These are phyloP conservation scores for Phytopythium chamaehyphon DNA, from an alignment of 352 stramenopile genomes.

Conservation along the genomic window DNA sequence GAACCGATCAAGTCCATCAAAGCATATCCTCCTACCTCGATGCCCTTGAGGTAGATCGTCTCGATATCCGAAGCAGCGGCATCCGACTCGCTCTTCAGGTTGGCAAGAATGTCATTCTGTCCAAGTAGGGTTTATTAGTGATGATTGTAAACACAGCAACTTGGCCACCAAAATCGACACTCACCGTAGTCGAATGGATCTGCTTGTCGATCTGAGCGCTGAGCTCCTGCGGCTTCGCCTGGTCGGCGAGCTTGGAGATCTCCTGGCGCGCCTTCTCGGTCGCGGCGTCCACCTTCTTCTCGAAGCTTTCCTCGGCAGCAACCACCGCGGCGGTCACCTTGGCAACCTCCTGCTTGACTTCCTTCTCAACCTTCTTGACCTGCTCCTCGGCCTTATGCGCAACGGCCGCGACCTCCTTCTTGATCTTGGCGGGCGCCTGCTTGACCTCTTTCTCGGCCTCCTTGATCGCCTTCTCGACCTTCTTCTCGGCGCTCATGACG, in stretches of 20 bases:
- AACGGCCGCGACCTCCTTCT: slow-evolving; percentile 17
- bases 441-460: slow-evolving; percentile 15
- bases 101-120: slow-evolving; percentile 61
- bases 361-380: slow-evolving; percentile 25
- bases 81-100: slow-evolving; percentile 53
- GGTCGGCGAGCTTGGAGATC: slow-evolving; percentile 46
- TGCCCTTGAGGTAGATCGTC: slow-evolving; percentile 68
- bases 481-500: slow-evolving; percentile 16
- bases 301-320: slow-evolving; percentile 25
- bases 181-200: slow-evolving; percentile 62
- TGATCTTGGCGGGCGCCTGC: slow-evolving; percentile 14
- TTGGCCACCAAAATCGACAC: background rate
- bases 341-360: slow-evolving; percentile 25
- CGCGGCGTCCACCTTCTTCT: slow-evolving; percentile 63
- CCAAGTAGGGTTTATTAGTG: background rate
- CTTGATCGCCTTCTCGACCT: slow-evolving; percentile 14
- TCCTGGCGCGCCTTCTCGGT: slow-evolving; percentile 55
- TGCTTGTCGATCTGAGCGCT: slow-evolving; percentile 51
- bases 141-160: background rate
- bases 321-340: slow-evolving; percentile 23
- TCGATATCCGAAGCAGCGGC: slow-evolving; percentile 57
- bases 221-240: slow-evolving; percentile 45
- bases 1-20: background rate
- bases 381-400: slow-evolving; percentile 31
- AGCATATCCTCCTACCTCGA: slow-evolving; percentile 59